phyloP scores from a whole-genome alignment of 768 basidiomycete genomes.

The Lentinula guzmanii region DNA sequence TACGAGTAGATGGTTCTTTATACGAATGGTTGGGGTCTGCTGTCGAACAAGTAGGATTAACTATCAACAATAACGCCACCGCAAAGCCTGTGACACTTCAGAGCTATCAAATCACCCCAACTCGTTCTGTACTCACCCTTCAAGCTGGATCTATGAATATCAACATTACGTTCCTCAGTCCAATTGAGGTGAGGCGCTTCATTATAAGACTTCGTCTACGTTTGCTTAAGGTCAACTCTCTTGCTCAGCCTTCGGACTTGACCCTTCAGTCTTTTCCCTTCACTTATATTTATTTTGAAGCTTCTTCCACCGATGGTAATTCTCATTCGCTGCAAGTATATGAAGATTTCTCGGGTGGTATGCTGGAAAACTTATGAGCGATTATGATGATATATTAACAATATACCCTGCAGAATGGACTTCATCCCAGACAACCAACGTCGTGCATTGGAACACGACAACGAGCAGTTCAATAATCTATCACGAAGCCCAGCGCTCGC shows the following conservation, averaged over 20 bases:
- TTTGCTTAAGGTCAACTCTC: neutral
- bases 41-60: neutral
- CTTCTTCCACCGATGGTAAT: slow-evolving; percentile 28
- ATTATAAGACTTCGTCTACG: no score
- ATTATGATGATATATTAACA: neutral
- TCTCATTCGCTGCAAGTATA: slow-evolving; percentile 38
- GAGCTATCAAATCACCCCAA: slow-evolving; percentile 10
- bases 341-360: slow-evolving; percentile 34
- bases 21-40: slow-evolving; percentile 8
- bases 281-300: slow-evolving; percentile 36
- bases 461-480: slow-evolving; percentile 26
- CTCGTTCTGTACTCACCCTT: slow-evolving; percentile 7
- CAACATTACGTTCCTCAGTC: slow-evolving; percentile 12
- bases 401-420: slow-evolving; percentile 24
- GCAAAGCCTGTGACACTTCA: neutral
- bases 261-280: slow-evolving; percentile 49
- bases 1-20: slow-evolving; percentile 9
- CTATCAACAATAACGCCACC: neutral
- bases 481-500: slow-evolving; percentile 36
- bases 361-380: neutral
- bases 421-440: slow-evolving; percentile 21
- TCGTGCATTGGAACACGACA: slow-evolving; percentile 41
- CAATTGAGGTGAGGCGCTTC: slow-evolving; percentile 10
- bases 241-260: slow-evolving; percentile 35
- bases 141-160: slow-evolving; percentile 8